Evolutionary conservation across 192 early-diverging fungal species (phyloP).

Genomic region (Martensiomyces pterosporus): DNA sequence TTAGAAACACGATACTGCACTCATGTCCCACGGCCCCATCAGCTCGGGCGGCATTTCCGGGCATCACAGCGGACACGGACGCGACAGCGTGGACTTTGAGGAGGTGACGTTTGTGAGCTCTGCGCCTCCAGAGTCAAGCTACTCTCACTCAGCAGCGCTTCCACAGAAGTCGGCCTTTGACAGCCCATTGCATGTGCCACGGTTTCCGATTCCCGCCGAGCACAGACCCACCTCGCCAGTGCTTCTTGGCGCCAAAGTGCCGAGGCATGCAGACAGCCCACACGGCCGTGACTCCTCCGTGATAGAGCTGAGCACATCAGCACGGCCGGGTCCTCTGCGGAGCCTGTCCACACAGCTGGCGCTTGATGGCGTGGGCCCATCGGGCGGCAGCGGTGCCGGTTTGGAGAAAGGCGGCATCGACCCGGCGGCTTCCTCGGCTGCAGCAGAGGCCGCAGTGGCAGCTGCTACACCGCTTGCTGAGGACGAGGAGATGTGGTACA

Average conservation of each 20-base stretch:
- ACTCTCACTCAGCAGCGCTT: too few relatives aligned
- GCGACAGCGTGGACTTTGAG: constrained; percentile 27
- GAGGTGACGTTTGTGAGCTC: constrained; percentile 37
- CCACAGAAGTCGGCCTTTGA: background rate
- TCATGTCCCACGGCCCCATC: constrained; percentile 6
- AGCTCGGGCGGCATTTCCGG: background rate
- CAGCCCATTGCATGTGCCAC: constrained; percentile 26
- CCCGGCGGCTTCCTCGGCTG: constrained; percentile 1
- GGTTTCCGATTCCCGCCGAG: constrained; percentile 19
- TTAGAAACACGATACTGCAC: too few relatives aligned
- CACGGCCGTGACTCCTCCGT: constrained; percentile 29
- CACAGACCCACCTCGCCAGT: background rate
- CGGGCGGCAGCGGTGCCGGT: background rate
- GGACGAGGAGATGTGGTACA: constrained; percentile 46
- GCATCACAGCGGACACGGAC: constrained; percentile 1
- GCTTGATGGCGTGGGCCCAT: background rate
- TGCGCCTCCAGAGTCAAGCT: too few relatives aligned
- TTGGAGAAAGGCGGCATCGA: background rate
- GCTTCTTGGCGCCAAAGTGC: constrained; percentile 2
- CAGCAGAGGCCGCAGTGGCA: constrained; percentile 18
- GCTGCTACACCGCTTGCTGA: constrained; percentile 20
- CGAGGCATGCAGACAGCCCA: too few relatives aligned
- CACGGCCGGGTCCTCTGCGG: constrained; percentile 12
- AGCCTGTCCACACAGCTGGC: constrained; percentile 16
- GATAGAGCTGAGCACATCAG: constrained; percentile 11